Base-by-base conservation (phyloP, 2,329 filamentous ascomycete genomes). In the Aciculosporium take region DNA sequence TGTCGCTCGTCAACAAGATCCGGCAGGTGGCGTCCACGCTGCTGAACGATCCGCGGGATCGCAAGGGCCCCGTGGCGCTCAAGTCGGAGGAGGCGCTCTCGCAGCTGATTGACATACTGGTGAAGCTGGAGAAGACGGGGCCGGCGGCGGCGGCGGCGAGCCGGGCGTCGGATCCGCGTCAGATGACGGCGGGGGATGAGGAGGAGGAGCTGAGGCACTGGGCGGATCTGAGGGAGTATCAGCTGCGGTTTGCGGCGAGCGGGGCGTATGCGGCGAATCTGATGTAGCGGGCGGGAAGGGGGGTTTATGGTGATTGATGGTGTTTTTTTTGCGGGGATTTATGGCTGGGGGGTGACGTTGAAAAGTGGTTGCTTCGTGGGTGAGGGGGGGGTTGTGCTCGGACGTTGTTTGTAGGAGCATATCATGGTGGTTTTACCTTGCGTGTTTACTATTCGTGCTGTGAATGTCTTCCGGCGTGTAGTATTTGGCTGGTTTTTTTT, bases 21-120 rank as follows among this genome's bases (percentile, higher is more conserved):
- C 81, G 85, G 8, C 81, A 84, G 54, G 81, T 94, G 30, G 85
- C 85, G 1, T 81, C 80, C 23, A 91, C 85, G 0, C 69, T 94
- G 7, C 72, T 93, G 37, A 77, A 83, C 46, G 66, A 67, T 40
- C 58, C 64, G 4, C 62, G 63, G 0, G 68, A 72, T 43, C 63
- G 68, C 13, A 74, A 74, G 49, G 71, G 69, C 0, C 65, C 45
- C 0, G 58, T 71, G 7, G 69, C 69, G 2, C 51, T 66, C 24
- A 69, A 71, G 57, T 76, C 81, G 9, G 81, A 89, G 56, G 76
- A 81, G 33, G 81, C 84, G 35, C 68, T 93, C 0, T 70, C 68
- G 38, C 74, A 74, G 7, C 84, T 91, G 51, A 68, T 91, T 12
- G 79, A 84, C 30, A 79, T 88, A 8, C 64, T 93, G 6, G 72